phyloP scores from a whole-genome alignment of 2,329 filamentous ascomycete species.

The Fusarium globosum region DNA sequence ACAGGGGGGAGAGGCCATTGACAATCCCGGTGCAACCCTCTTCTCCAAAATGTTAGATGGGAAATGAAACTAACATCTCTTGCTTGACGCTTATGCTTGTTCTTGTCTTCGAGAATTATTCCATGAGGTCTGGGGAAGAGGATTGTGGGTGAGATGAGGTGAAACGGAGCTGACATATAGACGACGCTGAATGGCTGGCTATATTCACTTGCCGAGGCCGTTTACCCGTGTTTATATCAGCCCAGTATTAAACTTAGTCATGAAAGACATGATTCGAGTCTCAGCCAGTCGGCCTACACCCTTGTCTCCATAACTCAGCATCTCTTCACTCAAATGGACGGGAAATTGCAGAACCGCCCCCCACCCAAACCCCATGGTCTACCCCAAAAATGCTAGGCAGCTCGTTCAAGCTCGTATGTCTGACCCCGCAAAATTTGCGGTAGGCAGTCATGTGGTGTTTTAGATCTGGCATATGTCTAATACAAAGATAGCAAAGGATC shows the following conservation, averaged over 20 bases:
- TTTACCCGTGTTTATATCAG: neutral
- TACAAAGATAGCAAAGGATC: slow-evolving; percentile 16
- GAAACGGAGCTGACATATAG: neutral
- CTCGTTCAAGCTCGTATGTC: neutral
- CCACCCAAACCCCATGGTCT: neutral
- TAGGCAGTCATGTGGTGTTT: slow-evolving; percentile 10
- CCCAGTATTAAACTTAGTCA: neutral
- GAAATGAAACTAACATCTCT: neutral
- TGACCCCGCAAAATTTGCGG: slow-evolving; percentile 21
- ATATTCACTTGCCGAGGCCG: neutral
- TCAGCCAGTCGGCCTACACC: neutral
- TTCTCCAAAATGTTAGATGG: neutral
- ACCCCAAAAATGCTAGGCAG: neutral
- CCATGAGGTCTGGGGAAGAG: neutral
- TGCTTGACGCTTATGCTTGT: neutral
- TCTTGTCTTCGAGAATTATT: slow-evolving; percentile 11
- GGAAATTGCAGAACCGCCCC: neutral
- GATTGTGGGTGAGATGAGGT: neutral
- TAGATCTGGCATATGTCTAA: slow-evolving; percentile 22
- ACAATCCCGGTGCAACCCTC: slow-evolving; percentile 2
- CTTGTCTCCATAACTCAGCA: neutral
- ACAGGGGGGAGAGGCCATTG: neutral
- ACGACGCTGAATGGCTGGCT: neutral
- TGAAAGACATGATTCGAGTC: neutral
- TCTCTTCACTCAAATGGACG: neutral